Conservation (phyloP, 257 asterid species). For the Ajuga chamaepitys region DNA sequence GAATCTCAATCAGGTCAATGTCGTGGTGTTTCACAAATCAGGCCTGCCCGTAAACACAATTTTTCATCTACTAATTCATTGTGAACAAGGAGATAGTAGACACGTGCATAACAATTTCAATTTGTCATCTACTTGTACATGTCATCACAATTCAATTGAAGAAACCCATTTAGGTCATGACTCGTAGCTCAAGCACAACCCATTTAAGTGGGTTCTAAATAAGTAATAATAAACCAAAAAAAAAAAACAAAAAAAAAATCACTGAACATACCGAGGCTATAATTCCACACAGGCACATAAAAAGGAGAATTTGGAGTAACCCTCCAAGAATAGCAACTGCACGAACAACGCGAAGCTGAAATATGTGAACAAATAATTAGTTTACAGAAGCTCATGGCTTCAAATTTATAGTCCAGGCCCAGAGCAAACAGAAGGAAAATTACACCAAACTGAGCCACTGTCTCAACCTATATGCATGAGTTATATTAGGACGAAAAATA, state of each 20-base stretch:
- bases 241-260: too few relatives aligned
- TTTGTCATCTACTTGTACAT: too few relatives aligned
- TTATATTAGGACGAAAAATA: conserved; percentile 12
- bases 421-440: conserved; percentile 96
- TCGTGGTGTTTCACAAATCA: too few relatives aligned
- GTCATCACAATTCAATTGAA: too few relatives aligned
- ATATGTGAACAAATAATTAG: conserved; percentile 16
- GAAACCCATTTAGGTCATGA: too few relatives aligned
- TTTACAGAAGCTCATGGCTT: conserved; percentile 6
- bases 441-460: conserved; percentile 99
- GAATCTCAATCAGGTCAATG: too few relatives aligned
- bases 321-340: conserved; percentile 99
- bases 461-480: conserved; percentile 71
- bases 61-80: too few relatives aligned
- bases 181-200: too few relatives aligned
- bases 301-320: conserved; percentile 78
- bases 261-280: conserved; percentile 67
- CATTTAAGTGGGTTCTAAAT: too few relatives aligned
- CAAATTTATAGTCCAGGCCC: conserved; percentile 50
- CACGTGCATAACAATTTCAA: too few relatives aligned
- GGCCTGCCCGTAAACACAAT: too few relatives aligned
- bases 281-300: conserved; percentile 92
- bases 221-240: background rate
- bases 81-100: too few relatives aligned
- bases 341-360: conserved; percentile 93